Base-by-base conservation (phyloP, 1,284 basidiomycete genomes). In the Xerocomus cyaneibrunnescens region DNA sequence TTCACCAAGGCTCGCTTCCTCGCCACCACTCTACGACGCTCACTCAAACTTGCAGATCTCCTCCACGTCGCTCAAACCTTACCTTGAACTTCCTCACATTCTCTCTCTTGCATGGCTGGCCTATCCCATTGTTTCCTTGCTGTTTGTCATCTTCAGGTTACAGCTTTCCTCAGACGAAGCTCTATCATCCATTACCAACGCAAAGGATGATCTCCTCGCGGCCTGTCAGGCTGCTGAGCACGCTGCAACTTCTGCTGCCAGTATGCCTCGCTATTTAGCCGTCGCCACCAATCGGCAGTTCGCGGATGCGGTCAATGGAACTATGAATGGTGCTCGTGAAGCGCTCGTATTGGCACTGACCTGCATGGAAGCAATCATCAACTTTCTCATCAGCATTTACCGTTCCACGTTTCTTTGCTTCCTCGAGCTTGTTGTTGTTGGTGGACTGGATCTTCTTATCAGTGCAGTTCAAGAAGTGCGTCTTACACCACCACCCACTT, bases 361-460 rank as follows among this genome's bases (percentile, higher is more conserved):
- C 0, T 76, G 85, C 36, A 87, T 96, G 80, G 89, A 95, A 66
- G 84, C 78, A 1, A 84, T 96, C 60, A 87, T 96, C 70, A 89
- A 92, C 60, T 98, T 98, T 71, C 81, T 97, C 53, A 83, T 98
- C 61, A 89, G 94, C 71, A 83, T 88, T 48, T 99, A 98, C 68
- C 85, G 93, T 34, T 93, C 91, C 5, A 87, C 94, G 2, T 85
- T 97, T 60, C 77, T 98, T 45, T 98, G 95, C 72, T 93, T 96
- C 57, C 74, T 98, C 57, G 92, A 98, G 72, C 78, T 98, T 41
- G 83, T 92, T 13, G 86, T 99, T 3, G 81, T 86, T 21, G 93
- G 93, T 14, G 85, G 82, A 2, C 75, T 99, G 32, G 79, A 84
- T 23, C 73, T 98, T 45, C 72, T 98, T 17, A 92, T 97, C 48